Evolutionary conservation across 1,284 basidiomycete genomes (phyloP).

Genomic region (Fomitopsis palustris): DNA sequence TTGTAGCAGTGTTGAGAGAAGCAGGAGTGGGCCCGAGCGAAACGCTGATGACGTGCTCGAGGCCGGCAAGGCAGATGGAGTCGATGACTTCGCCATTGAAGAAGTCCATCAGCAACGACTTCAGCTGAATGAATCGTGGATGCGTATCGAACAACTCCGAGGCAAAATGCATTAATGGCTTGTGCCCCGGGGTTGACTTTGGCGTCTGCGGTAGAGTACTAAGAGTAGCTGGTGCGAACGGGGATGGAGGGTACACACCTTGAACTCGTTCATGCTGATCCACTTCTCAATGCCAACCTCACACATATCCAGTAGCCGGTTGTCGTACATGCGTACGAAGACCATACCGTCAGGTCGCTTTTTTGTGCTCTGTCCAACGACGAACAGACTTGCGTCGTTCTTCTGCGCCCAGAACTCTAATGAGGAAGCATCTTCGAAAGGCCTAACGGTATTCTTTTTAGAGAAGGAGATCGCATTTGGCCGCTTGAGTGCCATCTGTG

Average conservation of each 20-base stretch:
- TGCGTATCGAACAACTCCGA: constrained; percentile 92
- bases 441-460: constrained; percentile 91
- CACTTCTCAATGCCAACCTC: constrained; percentile 88
- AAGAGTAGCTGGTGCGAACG: background rate
- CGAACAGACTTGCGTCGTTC: constrained; percentile 93
- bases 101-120: constrained; percentile 88
- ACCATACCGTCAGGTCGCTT: constrained; percentile 91
- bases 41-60: constrained; percentile 92
- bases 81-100: constrained; percentile 87
- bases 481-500: constrained; percentile 87
- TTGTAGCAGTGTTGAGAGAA: constrained; percentile 43
- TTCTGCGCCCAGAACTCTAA: constrained; percentile 93
- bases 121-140: constrained; percentile 88
- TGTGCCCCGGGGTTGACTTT: constrained; percentile 89
- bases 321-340: constrained; percentile 87
- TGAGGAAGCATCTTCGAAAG: constrained; percentile 85
- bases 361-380: constrained; percentile 91
- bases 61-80: constrained; percentile 78
- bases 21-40: constrained; percentile 69
- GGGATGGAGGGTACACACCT: constrained; percentile 48
- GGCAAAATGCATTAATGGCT: constrained; percentile 94
- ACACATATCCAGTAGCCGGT: constrained; percentile 89
- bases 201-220: constrained; percentile 49
- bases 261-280: constrained; percentile 78
- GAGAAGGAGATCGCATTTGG: constrained; percentile 90